Conservation (phyloP, 2,329 filamentous ascomycete genomes). For the Plenodomus lindquistii region DNA sequence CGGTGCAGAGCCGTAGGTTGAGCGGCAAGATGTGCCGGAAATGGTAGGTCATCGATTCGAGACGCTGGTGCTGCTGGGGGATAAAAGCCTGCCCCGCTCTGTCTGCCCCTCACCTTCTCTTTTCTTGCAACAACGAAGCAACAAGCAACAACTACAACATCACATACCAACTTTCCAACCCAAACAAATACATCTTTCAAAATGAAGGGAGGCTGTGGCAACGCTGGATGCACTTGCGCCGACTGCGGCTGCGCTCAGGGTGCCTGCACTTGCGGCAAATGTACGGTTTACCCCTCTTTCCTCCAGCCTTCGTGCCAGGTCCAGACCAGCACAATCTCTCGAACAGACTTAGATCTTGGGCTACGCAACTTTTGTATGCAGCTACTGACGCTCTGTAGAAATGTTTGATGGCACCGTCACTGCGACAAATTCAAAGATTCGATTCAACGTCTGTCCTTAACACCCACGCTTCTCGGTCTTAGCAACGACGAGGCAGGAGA, state of each 20-base stretch:
- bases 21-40: constrained; percentile 7
- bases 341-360: no score
- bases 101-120: constrained; percentile 13
- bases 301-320: no score
- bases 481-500: no score
- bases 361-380: background rate
- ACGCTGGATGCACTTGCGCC: constrained; percentile 40
- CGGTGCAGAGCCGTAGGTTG: background rate
- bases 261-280: constrained; percentile 36
- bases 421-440: background rate
- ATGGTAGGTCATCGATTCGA: constrained; percentile 10
- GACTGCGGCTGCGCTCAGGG: constrained; percentile 39
- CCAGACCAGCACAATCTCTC: no score
- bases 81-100: constrained; percentile 21
- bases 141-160: constrained; percentile 2
- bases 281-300: constrained; percentile 3
- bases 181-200: constrained; percentile 19
- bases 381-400: background rate
- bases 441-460: constrained; percentile 6
- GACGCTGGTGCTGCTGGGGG: constrained; percentile 1
- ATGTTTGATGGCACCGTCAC: background rate
- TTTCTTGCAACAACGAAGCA: constrained; percentile 11
- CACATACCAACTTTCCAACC: constrained; percentile 6
- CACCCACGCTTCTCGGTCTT: no score
- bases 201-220: constrained; percentile 41